Conservation (phyloP, 306 rosid species). For the Senna siamea region DNA sequence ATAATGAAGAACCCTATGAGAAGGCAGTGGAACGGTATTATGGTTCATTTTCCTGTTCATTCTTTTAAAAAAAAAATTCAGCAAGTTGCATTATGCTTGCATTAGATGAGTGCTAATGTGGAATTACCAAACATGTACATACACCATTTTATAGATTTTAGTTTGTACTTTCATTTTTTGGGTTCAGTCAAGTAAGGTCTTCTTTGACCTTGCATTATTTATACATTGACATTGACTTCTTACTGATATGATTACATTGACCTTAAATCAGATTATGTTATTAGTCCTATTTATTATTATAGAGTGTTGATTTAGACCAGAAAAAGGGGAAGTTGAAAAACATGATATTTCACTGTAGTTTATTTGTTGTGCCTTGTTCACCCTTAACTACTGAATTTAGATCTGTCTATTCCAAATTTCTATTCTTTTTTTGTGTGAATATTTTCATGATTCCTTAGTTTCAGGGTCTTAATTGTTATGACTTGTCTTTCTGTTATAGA, state of each 20-base stretch:
- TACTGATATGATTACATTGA: too few species aligned
- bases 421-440: neutral
- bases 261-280: slow-evolving; percentile 15
- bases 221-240: slow-evolving; percentile 25
- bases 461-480: slow-evolving; percentile 19
- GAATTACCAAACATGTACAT: slow-evolving; percentile 22
- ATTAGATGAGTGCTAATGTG: slow-evolving; percentile 33
- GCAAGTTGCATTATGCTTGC: slow-evolving; percentile 33
- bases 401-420: too few species aligned
- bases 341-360: neutral
- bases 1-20: slow-evolving; percentile 89
- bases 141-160: slow-evolving; percentile 20
- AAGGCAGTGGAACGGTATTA: slow-evolving; percentile 88
- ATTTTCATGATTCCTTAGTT: slow-evolving; percentile 24
- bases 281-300: slow-evolving; percentile 19
- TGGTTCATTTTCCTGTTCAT: slow-evolving; percentile 34
- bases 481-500: slow-evolving; percentile 43
- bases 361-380: neutral
- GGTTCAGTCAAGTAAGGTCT: slow-evolving; percentile 18
- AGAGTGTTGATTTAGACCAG: slow-evolving; percentile 17
- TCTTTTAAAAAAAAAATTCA: neutral
- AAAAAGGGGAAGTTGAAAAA: slow-evolving; percentile 19
- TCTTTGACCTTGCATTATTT: slow-evolving; percentile 30
- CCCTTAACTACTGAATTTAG: neutral
- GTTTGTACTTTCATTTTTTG: neutral